Base-by-base conservation (phyloP, 2,329 filamentous ascomycete genomes). In the Ascochyta clinopodiicola region DNA sequence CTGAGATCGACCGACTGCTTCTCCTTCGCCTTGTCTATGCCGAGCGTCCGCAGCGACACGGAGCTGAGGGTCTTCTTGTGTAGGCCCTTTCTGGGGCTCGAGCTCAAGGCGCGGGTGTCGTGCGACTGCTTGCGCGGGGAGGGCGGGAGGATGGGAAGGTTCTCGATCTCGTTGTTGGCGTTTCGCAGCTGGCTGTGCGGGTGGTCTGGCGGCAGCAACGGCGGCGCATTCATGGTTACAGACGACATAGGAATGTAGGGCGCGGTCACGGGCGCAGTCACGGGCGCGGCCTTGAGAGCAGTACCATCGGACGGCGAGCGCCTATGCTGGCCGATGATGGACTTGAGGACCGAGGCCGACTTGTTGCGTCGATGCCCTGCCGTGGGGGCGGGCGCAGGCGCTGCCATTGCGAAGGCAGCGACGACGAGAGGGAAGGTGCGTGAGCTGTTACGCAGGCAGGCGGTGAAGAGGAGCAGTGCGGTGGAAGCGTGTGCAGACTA, bases 1-100 rank as follows among this genome's bases (percentile, higher is more conserved):
- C 63, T 61, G n/a, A 56, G 70, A n/a, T 77, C 73, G 34, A 67
- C 62, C 12, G 64, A 60, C 44, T 64, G 63, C 52, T 67, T 71
- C 53, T 64, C 75, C 66, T 51, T 75, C 52, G 45, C 66, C 55
- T 66, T 72, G 29, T 73, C 70, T 36, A 80, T 80, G 52, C 80
- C 80, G 44, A 84, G 65, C 0, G 82, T 81, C 46, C 81, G 81
- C 45, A 84, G 74, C 15, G 82, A 84, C 2, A 84, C 78, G 1
- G 81, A 76, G 64, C 82, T 84, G 60, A 82, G 79, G 1, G 81
- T 82, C 67, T 82, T 83, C 70, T 82, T 83, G 66, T 84, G 81
- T 47, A 81, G 58, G 52, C 60, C 64, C 63, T 73, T 67, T 37
- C 64, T 62, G 53, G 73, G 62, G 72, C 77, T 58, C 65, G 66